Percentiles rank a stretch among this genome's conserved stretches.
Evolutionary conservation across 1,284 basidiomycete species (phyloP).

Genomic region (Cryptococcus deneoformans): DNA sequence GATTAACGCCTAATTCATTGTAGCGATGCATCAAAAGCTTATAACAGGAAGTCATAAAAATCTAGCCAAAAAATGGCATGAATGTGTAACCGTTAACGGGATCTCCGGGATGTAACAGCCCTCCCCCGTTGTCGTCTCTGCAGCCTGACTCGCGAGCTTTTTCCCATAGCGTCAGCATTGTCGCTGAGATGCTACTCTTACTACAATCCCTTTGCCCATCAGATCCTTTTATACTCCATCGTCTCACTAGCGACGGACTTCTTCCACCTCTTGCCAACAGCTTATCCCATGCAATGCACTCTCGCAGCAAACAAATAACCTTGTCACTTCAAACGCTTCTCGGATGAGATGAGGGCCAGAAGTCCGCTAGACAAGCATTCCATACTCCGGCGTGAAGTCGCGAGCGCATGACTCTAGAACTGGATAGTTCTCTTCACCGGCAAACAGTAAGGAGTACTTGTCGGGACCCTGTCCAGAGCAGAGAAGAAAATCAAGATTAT

Average conservation of each 20-base stretch:
- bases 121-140: slow-evolving; percentile 7
- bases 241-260: not conserved
- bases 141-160: not conserved
- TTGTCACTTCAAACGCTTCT: not conserved
- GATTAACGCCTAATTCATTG: not conserved
- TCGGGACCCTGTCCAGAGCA: not conserved
- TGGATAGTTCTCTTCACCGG: slow-evolving; percentile 20
- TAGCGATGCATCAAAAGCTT: not conserved
- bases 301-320: not conserved
- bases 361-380: slow-evolving; percentile 1
- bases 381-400: slow-evolving; percentile 26
- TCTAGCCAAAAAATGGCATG: slow-evolving; percentile 1
- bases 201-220: not conserved
- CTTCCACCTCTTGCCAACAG: not conserved
- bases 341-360: not conserved
- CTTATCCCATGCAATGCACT: not conserved
- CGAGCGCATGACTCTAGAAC: slow-evolving; percentile 32
- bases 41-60: not conserved
- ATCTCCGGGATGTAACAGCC: slow-evolving; percentile 7
- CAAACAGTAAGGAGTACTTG: not conserved
- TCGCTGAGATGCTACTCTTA: not conserved
- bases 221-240: not conserved
- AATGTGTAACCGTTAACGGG: slow-evolving; percentile 3
- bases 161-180: not conserved
- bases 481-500: not conserved